A percentile compares a stretch with the other conserved stretches of the same genome.
These are phyloP conservation scores for Ogataea kodamae DNA, from an alignment of 805 yeast species.

Conservation along the genomic window DNA sequence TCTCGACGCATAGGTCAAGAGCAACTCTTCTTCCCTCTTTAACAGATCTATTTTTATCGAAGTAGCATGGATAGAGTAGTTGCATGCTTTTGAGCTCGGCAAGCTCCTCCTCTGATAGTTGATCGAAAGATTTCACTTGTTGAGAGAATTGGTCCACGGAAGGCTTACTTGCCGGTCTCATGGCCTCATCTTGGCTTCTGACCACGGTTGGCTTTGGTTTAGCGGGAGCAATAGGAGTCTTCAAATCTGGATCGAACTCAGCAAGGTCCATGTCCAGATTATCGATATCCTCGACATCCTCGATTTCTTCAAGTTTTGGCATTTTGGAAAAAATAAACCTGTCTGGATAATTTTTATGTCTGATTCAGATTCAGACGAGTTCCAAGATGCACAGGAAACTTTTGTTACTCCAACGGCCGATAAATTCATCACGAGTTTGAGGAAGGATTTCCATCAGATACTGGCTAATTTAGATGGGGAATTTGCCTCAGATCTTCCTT, in stretches of 20 bases:
- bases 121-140: conserved; percentile 16
- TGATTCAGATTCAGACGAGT: conserved; percentile 12
- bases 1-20: conserved; percentile 63
- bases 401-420: conserved; percentile 3
- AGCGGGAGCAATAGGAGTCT: conserved; percentile 67
- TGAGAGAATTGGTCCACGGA: conserved; percentile 13
- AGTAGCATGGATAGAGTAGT: conserved; percentile 86
- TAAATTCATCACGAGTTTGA: conserved; percentile 7
- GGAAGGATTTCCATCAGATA: conserved; percentile 21
- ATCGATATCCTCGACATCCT: conserved; percentile 80
- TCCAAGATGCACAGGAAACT: conserved; percentile 13
- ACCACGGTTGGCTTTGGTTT: conserved; percentile 56
- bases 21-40: conserved; percentile 83
- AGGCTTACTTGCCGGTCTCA: conserved; percentile 1
- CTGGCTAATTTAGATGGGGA: conserved; percentile 44
- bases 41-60: conserved; percentile 72
- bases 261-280: conserved; percentile 92
- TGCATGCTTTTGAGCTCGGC: conserved; percentile 68
- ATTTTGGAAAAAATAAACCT: conserved; percentile 31
- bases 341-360: conserved; percentile 8
- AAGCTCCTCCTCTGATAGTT: conserved; percentile 52
- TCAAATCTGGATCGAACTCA: conserved; percentile 73
- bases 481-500: conserved; percentile 52
- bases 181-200: conserved; percentile 4
- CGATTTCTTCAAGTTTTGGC: conserved; percentile 72